Evolutionary conservation across 176 grass and related monocot species (phyloP).

Genomic region (Musa schizocarpa): DNA sequence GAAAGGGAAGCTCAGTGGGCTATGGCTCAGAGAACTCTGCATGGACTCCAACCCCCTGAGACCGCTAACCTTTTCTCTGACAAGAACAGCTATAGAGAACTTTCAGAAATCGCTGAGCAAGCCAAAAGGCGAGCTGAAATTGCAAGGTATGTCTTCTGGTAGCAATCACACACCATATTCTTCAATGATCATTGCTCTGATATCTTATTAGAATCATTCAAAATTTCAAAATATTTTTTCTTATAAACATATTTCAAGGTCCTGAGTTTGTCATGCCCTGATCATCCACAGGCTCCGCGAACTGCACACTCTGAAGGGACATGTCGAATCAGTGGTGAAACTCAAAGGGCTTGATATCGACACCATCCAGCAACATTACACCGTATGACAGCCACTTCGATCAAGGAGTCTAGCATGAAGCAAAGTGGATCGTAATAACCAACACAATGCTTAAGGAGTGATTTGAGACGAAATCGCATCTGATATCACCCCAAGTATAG

Average conservation of each 20-base stretch:
- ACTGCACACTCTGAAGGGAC: slow-evolving; percentile 58
- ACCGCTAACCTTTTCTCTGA: slow-evolving; percentile 26
- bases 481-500: neutral
- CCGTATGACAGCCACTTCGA: slow-evolving; percentile 32
- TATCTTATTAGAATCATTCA: neutral
- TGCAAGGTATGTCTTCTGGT: slow-evolving; percentile 29
- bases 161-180: neutral
- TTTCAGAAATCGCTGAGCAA: slow-evolving; percentile 91
- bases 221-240: neutral
- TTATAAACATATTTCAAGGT: neutral
- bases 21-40: slow-evolving; percentile 75
- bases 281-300: slow-evolving; percentile 53
- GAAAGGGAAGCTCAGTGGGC: slow-evolving; percentile 93
- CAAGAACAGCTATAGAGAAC: slow-evolving; percentile 55
- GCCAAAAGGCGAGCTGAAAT: slow-evolving; percentile 86
- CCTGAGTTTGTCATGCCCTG: neutral
- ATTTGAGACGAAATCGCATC: too few species aligned
- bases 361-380: slow-evolving; percentile 60
- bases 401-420: too few species aligned
- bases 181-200: neutral
- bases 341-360: slow-evolving; percentile 77
- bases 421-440: too few species aligned
- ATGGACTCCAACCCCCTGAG: slow-evolving; percentile 60
- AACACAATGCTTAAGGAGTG: too few species aligned
- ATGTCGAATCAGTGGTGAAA: slow-evolving; percentile 59